Percentiles rank a stretch among this genome's conserved stretches.
phyloP scores from a whole-genome alignment of 75 land plant genomes.

The Cryptomeria japonica region DNA sequence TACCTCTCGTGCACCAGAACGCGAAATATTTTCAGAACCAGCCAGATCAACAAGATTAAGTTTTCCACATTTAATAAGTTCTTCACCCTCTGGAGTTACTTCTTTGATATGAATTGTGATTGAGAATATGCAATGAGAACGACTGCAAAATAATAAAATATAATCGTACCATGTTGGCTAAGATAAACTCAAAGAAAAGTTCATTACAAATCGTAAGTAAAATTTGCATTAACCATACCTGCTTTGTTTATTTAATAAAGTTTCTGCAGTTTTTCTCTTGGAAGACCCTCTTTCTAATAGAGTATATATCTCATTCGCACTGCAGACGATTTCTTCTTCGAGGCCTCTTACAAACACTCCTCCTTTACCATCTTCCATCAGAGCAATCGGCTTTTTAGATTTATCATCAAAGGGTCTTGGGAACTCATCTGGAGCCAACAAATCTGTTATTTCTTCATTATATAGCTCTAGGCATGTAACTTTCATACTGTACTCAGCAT shows the following conservation, averaged over 20 bases:
- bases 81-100: conserved; percentile 58
- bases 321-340: conserved; percentile 90
- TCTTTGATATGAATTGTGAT: conserved; percentile 82
- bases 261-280: conserved; percentile 92
- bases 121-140: conserved; percentile 70
- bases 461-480: conserved; percentile 95
- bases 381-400: conserved; percentile 79
- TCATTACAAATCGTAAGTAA: not conserved
- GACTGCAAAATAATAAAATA: conserved; percentile 45
- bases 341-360: conserved; percentile 94
- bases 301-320: conserved; percentile 85
- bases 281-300: conserved; percentile 87
- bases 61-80: conserved; percentile 84
- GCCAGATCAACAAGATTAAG: conserved; percentile 89
- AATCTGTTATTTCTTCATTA: conserved; percentile 96
- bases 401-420: conserved; percentile 68
- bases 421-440: conserved; percentile 82
- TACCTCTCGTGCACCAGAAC: conserved; percentile 89
- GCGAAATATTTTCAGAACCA: conserved; percentile 82
- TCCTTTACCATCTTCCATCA: conserved; percentile 99
- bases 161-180: not conserved
- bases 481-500: conserved; percentile 93
- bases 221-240: conserved; percentile 23
- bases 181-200: not conserved
- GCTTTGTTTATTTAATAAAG: conserved; percentile 94